phyloP scores from a whole-genome alignment of 164 flowering plant species.

The Tetrastigma voinierianum region DNA sequence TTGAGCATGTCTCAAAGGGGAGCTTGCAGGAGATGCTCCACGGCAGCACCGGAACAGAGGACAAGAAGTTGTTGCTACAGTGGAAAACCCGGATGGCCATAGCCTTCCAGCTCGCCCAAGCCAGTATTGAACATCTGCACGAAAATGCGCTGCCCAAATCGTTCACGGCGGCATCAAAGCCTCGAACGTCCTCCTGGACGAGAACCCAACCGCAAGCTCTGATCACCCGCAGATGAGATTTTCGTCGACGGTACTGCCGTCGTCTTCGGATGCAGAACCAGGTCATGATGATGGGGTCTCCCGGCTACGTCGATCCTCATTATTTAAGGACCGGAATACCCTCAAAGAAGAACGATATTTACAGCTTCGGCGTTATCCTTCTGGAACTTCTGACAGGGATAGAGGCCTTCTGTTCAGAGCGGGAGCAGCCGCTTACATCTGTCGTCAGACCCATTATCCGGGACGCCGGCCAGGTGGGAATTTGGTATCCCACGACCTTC shows the following conservation, averaged over 20 bases:
- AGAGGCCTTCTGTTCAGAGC: conserved; percentile 52
- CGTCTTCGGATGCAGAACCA: conserved; percentile 15
- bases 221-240: conserved; percentile 75
- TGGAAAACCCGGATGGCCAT: conserved; percentile 61
- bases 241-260: conserved; percentile 40
- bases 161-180: conserved; percentile 81
- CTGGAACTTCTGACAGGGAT: conserved; percentile 68
- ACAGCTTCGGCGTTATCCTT: conserved; percentile 68
- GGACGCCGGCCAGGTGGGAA: conserved; percentile 26
- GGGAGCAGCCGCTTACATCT: conserved; percentile 37
- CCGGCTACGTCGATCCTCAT: conserved; percentile 77
- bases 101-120: conserved; percentile 62
- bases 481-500: conserved; percentile 46
- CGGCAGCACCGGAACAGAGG: neutral
- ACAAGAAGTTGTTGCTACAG: conserved; percentile 23
- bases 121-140: conserved; percentile 66
- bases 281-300: conserved; percentile 56
- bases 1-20: conserved; percentile 62
- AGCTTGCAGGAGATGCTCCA: conserved; percentile 64
- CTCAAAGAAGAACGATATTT: conserved; percentile 77
- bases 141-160: conserved; percentile 47
- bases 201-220: conserved; percentile 53
- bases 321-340: conserved; percentile 73
- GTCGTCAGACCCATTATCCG: conserved; percentile 21
- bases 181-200: conserved; percentile 72